A percentile compares a stretch with the other conserved stretches of the same genome.
These are phyloP conservation scores for Leccinellum albellum DNA, from an alignment of 768 basidiomycete species.

Conservation along the genomic window DNA sequence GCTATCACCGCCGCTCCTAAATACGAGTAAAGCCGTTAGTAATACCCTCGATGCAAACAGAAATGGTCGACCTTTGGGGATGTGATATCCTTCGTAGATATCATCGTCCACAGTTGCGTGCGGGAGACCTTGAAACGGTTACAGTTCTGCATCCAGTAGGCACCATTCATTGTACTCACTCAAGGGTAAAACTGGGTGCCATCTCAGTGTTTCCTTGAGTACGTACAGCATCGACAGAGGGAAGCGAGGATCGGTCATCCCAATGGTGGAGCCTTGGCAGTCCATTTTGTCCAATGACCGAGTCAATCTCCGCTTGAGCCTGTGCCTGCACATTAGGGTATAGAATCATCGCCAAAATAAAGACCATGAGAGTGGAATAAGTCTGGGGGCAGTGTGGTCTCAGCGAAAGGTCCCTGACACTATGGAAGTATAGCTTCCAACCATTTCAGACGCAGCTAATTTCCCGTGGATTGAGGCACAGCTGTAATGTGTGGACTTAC, in stretches of 20 bases:
- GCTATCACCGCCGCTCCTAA: slow-evolving; percentile 18
- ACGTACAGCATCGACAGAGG: slow-evolving; percentile 20
- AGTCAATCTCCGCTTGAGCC: slow-evolving; percentile 20
- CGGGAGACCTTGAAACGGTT: slow-evolving; percentile 21
- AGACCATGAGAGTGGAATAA: slow-evolving; percentile 16
- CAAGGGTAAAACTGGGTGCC: slow-evolving; percentile 17
- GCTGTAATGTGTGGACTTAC: slow-evolving; percentile 6
- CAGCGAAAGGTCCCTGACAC: neutral
- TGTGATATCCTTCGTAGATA: slow-evolving; percentile 43
- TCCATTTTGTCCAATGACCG: slow-evolving; percentile 13
- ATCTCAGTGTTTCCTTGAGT: slow-evolving; percentile 23
- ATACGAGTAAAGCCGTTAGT: neutral
- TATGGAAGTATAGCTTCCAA: slow-evolving; percentile 8
- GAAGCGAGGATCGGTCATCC: slow-evolving; percentile 19
- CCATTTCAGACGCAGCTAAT: slow-evolving; percentile 24
- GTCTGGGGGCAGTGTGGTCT: slow-evolving; percentile 14
- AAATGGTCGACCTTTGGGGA: slow-evolving; percentile 43
- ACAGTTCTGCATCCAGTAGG: neutral
- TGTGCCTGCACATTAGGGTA: slow-evolving; percentile 23
- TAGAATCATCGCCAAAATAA: slow-evolving; percentile 24
- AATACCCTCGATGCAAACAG: neutral
- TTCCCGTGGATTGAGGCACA: slow-evolving; percentile 4
- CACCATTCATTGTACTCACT: neutral
- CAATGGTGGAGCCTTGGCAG: slow-evolving; percentile 19
- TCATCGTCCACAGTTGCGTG: slow-evolving; percentile 38